These are phyloP conservation scores for Fusarium sp. DNA, from an alignment of 2,329 filamentous ascomycete genomes.

Conservation along the genomic window DNA sequence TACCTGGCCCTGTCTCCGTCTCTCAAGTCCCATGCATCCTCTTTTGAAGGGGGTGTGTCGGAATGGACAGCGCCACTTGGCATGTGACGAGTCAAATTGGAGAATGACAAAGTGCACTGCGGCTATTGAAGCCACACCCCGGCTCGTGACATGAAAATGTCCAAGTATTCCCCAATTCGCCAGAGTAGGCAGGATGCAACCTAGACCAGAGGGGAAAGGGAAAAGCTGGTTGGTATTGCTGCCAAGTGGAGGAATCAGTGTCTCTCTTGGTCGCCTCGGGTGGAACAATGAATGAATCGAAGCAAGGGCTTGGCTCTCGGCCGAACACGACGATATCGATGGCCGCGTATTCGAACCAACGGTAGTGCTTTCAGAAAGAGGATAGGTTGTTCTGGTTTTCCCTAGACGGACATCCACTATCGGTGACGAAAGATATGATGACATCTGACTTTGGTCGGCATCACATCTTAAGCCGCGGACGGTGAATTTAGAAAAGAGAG, in stretches of 20 bases:
- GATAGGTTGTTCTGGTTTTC: background rate
- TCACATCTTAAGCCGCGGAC: background rate
- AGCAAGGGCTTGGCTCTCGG: background rate
- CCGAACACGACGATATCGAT: background rate
- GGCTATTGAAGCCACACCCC: background rate
- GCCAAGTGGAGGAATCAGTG: background rate
- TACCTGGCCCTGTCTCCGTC: background rate
- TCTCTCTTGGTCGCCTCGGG: background rate
- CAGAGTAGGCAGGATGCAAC: background rate
- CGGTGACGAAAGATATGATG: background rate
- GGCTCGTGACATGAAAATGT: background rate
- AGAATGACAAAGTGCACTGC: background rate
- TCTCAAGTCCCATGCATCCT: background rate
- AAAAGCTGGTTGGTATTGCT: background rate
- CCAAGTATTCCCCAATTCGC: background rate
- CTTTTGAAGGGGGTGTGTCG: background rate
- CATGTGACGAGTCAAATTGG: conserved; percentile 5
- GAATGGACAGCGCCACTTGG: conserved; percentile 5
- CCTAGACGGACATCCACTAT: background rate
- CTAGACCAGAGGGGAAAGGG: background rate
- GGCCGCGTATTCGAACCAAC: background rate
- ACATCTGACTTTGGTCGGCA: background rate
- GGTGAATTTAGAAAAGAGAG: background rate
- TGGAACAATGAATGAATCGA: background rate
- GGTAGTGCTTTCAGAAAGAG: background rate